phyloP scores from a whole-genome alignment of 164 flowering plant genomes.

The grape (Vitis vinifera) region DNA sequence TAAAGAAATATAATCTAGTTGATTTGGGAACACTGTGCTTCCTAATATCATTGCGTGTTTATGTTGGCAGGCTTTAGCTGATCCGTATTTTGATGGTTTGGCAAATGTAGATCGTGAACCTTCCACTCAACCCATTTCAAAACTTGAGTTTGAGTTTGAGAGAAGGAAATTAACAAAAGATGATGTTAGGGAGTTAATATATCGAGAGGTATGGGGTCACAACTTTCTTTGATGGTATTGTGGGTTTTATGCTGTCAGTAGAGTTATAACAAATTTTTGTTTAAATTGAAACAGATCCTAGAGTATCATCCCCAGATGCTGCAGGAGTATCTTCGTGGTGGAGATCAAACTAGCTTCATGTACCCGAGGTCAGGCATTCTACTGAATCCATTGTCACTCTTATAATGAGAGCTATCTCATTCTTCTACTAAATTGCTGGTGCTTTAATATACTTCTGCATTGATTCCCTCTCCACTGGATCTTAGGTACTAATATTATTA shows the following conservation, averaged over 20 bases:
- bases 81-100: constrained; percentile 66
- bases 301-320: constrained; percentile 80
- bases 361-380: constrained; percentile 55
- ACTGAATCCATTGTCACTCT: neutral
- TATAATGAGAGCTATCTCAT: neutral
- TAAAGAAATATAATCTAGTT: neutral
- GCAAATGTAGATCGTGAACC: constrained; percentile 71
- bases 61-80: constrained; percentile 51
- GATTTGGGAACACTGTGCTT: neutral
- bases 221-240: neutral
- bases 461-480: neutral
- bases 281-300: constrained; percentile 37
- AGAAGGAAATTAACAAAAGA: constrained; percentile 64
- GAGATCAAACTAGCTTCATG: constrained; percentile 63
- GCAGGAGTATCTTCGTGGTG: constrained; percentile 62
- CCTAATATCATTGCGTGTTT: constrained; percentile 2
- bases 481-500: neutral
- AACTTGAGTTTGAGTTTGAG: constrained; percentile 75
- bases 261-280: neutral
- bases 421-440: no score
- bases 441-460: neutral
- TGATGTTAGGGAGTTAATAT: constrained; percentile 70
- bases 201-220: constrained; percentile 46
- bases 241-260: neutral
- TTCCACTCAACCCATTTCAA: constrained; percentile 69